A percentile compares a stretch with the other conserved stretches of the same genome.
Evolutionary conservation across 2,329 filamentous ascomycete genomes (phyloP).

Genomic region (Waltergamsia citrina): DNA sequence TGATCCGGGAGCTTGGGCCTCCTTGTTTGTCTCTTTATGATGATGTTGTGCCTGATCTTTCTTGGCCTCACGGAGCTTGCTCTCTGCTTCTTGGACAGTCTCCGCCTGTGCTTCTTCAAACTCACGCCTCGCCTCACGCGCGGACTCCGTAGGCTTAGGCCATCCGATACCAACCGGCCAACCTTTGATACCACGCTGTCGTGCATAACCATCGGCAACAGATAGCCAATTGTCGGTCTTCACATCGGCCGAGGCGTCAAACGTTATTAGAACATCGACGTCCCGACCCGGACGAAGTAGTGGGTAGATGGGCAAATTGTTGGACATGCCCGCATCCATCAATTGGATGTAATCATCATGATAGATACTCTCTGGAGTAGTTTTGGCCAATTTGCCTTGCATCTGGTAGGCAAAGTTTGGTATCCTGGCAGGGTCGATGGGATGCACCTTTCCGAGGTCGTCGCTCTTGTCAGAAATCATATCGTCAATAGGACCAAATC

Average conservation of each 20-base stretch:
- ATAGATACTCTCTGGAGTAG: conserved; percentile 71
- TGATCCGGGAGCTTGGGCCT: conserved; percentile 11
- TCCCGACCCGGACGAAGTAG: conserved; percentile 79
- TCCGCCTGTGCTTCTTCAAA: conserved; percentile 57
- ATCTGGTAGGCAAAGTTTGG: conserved; percentile 86
- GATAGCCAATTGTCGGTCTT: conserved; percentile 94
- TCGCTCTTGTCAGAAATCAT: conserved; percentile 76
- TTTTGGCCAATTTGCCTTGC: conserved; percentile 62
- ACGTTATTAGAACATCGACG: conserved; percentile 84
- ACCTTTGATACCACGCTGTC: conserved; percentile 80
- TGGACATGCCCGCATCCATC: conserved; percentile 98
- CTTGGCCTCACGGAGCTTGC: conserved; percentile 54
- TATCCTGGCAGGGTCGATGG: conserved; percentile 82
- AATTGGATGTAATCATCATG: conserved; percentile 63
- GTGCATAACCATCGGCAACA: conserved; percentile 85
- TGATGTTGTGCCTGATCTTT: conserved; percentile 25
- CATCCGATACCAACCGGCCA: conserved; percentile 96
- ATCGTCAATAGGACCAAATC: conserved; percentile 69
- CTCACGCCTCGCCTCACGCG: conserved; percentile 51
- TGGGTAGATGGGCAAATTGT: conserved; percentile 94
- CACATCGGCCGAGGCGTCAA: conserved; percentile 90
- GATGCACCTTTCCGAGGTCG: conserved; percentile 84
- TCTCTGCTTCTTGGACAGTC: conserved; percentile 48
- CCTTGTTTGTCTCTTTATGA: conserved; percentile 13
- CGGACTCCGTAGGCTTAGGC: conserved; percentile 55